These are phyloP conservation scores for Apiospora kogelbergensis DNA, from an alignment of 2,329 filamentous ascomycete species.

Conservation along the genomic window DNA sequence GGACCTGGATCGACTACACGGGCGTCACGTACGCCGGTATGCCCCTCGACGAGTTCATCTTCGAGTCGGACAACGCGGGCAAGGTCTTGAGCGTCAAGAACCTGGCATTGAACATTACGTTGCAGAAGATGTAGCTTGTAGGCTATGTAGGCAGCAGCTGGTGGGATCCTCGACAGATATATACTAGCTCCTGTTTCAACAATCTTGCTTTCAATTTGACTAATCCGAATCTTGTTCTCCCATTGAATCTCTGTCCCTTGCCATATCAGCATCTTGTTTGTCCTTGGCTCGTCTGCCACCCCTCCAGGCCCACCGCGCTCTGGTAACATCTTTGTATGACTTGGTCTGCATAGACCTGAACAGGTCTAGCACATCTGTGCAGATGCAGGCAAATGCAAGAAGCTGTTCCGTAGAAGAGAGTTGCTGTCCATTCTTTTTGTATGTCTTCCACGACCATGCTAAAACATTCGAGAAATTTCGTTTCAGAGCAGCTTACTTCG, in stretches of 20 bases:
- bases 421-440: background rate
- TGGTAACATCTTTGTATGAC: background rate
- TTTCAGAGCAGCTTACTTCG: background rate
- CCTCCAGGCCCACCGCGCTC: background rate
- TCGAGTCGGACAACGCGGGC: conserved; percentile 25
- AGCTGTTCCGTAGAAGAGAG: background rate
- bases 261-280: too few species aligned
- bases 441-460: background rate
- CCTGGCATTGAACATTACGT: conserved; percentile 23
- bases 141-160: background rate
- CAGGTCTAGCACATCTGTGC: background rate
- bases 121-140: conserved; percentile 20
- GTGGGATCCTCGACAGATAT: too few species aligned
- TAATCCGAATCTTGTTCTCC: background rate
- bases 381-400: background rate
- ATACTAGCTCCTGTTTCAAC: too few species aligned
- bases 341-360: background rate
- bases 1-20: conserved; percentile 25
- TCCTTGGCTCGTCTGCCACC: background rate
- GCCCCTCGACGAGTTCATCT: conserved; percentile 29
- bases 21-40: conserved; percentile 27
- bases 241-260: too few species aligned
- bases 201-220: background rate
- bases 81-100: conserved; percentile 27
- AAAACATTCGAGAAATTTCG: background rate